These are phyloP conservation scores for Fusarium caatingaense DNA, from an alignment of 2,329 filamentous ascomycete genomes.

Conservation along the genomic window DNA sequence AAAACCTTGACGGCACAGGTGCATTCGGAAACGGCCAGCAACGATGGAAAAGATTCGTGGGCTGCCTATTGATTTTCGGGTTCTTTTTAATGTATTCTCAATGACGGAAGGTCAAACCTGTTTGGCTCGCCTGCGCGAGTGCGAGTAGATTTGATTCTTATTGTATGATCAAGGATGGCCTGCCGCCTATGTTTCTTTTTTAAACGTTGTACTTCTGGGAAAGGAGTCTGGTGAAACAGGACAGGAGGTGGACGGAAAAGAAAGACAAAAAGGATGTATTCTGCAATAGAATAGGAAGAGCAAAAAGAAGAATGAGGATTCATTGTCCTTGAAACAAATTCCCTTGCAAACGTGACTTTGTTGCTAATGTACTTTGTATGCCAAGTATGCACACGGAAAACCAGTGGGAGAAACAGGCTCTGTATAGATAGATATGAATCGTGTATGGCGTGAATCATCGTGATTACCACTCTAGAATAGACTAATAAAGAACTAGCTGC, in stretches of 20 bases:
- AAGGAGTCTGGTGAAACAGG: slow-evolving; percentile 27
- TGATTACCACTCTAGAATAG: background rate
- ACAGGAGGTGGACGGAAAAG: slow-evolving; percentile 24
- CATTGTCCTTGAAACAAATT: slow-evolving; percentile 15
- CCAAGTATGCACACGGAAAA: background rate
- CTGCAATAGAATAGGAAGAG: slow-evolving; percentile 36
- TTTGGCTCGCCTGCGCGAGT: slow-evolving; percentile 7
- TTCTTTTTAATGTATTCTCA: slow-evolving; percentile 33
- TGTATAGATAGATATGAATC: background rate
- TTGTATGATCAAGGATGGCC: slow-evolving; percentile 33
- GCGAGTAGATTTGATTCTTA: slow-evolving; percentile 27
- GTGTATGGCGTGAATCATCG: background rate
- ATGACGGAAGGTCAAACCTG: slow-evolving; percentile 18
- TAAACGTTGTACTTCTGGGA: slow-evolving; percentile 28
- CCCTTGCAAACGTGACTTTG: background rate
- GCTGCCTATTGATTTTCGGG: slow-evolving; percentile 13
- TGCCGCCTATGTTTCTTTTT: slow-evolving; percentile 12
- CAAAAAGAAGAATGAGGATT: slow-evolving; percentile 34
- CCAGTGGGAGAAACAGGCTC: background rate
- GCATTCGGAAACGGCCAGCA: slow-evolving; percentile 28
- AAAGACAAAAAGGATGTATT: slow-evolving; percentile 37
- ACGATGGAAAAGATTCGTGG: slow-evolving; percentile 10
- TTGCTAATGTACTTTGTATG: background rate
- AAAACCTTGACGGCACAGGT: slow-evolving; percentile 24
- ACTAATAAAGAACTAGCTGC: background rate